A percentile compares a stretch with the other conserved stretches of the same genome.
These are phyloP conservation scores for Candida boleticola DNA, from an alignment of 805 yeast genomes.

Conservation along the genomic window DNA sequence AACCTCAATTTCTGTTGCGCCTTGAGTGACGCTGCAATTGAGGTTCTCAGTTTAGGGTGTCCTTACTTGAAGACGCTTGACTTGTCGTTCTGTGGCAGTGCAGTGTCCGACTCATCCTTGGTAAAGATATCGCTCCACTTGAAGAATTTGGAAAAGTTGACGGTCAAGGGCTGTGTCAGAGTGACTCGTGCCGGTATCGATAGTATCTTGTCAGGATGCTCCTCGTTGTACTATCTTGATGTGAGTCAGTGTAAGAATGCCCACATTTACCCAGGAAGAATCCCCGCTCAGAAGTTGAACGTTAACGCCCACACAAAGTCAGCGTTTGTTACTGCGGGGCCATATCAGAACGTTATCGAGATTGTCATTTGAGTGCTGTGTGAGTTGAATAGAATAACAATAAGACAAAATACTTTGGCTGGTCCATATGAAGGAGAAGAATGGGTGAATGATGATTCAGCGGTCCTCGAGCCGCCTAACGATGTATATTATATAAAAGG, in stretches of 20 bases:
- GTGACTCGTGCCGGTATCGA: slow-evolving; percentile 79
- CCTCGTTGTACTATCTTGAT: slow-evolving; percentile 51
- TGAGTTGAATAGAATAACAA: not conserved
- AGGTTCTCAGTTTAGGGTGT: slow-evolving; percentile 66
- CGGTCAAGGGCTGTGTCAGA: slow-evolving; percentile 67
- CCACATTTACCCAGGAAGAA: slow-evolving; percentile 58
- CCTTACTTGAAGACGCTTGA: slow-evolving; percentile 51
- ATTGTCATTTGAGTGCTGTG: slow-evolving; percentile 52
- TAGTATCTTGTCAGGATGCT: slow-evolving; percentile 56
- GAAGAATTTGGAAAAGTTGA: slow-evolving; percentile 45
- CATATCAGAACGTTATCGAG: slow-evolving; percentile 55
- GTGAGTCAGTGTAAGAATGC: slow-evolving; percentile 73
- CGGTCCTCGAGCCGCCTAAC: no score
- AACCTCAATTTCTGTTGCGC: slow-evolving; percentile 77
- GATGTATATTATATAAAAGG: no score
- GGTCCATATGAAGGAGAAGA: no score
- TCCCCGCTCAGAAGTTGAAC: slow-evolving; percentile 53
- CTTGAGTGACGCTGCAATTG: slow-evolving; percentile 64
- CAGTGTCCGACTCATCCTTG: slow-evolving; percentile 71
- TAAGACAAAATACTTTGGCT: no score
- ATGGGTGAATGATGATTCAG: no score
- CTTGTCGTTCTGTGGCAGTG: slow-evolving; percentile 74
- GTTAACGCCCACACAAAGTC: slow-evolving; percentile 51
- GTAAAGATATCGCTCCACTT: slow-evolving; percentile 58
- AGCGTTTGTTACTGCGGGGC: slow-evolving; percentile 56